Conservation (phyloP, 176 grass and related monocot species). For the Metroxylon sagu region DNA sequence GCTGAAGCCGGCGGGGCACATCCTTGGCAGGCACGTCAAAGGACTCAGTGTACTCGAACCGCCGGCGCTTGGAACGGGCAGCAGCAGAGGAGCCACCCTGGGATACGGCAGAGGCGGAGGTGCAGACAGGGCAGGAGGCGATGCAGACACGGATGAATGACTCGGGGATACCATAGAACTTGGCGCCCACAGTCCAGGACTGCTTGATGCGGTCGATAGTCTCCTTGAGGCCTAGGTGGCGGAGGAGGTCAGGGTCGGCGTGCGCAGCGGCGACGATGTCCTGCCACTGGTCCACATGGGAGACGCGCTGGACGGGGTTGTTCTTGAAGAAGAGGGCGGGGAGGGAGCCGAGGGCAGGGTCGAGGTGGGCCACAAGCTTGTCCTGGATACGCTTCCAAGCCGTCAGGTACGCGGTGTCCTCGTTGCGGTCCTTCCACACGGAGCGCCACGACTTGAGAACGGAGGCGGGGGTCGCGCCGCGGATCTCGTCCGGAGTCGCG, state of each 20-base stretch:
- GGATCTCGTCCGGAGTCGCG: constrained; percentile 67
- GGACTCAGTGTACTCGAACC: constrained; percentile 93
- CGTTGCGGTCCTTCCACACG: constrained; percentile 99
- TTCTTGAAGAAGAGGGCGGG: constrained; percentile 78
- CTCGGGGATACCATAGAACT: constrained; percentile 95
- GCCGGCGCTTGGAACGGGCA: constrained; percentile 61
- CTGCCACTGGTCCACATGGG: constrained; percentile 80
- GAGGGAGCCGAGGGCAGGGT: constrained; percentile 2
- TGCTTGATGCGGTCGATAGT: constrained; percentile 93
- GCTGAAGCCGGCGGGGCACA: constrained; percentile 70
- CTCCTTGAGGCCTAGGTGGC: constrained; percentile 88
- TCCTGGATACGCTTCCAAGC: constrained; percentile 99
- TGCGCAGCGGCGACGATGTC: constrained; percentile 70
- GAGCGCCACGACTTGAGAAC: constrained; percentile 88
- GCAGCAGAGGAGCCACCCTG: constrained; percentile 2
- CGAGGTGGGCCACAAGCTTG: constrained; percentile 59
- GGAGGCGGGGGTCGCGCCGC: constrained; percentile 50
- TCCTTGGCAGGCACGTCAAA: constrained; percentile 81
- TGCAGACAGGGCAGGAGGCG: constrained; percentile 62
- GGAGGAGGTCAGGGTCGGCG: constrained; percentile 73
- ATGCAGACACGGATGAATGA: constrained; percentile 86
- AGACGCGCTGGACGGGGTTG: constrained; percentile 69
- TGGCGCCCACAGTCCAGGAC: constrained; percentile 89
- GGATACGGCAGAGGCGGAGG: constrained; percentile 39
- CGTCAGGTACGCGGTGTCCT: constrained; percentile 98